A percentile compares a stretch with the other conserved stretches of the same genome.
Evolutionary conservation across 2,329 filamentous ascomycete species (phyloP).

Genomic region (Penicillium sp.): DNA sequence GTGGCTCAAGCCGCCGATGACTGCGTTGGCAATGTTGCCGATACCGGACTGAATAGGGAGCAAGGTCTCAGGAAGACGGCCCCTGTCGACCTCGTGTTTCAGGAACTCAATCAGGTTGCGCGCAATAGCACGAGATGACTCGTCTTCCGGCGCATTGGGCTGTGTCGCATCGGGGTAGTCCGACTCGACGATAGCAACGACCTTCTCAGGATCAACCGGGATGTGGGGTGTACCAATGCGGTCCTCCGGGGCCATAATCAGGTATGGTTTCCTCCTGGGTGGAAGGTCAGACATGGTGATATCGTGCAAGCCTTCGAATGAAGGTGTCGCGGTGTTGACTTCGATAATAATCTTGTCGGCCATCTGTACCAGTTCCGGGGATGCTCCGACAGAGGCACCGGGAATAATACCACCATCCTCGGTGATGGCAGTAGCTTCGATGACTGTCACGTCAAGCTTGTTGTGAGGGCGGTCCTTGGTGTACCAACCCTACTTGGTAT

Average conservation of each 20-base stretch:
- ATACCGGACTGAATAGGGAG: conserved; percentile 83
- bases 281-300: conserved; percentile 86
- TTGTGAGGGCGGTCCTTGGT: conserved; percentile 73
- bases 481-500: conserved; percentile 62
- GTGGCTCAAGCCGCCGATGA: conserved; percentile 75
- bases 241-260: conserved; percentile 81
- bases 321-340: conserved; percentile 81
- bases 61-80: conserved; percentile 70
- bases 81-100: conserved; percentile 77
- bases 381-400: conserved; percentile 79
- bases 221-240: conserved; percentile 79
- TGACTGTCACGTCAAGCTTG: conserved; percentile 75
- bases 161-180: conserved; percentile 75
- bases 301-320: conserved; percentile 83
- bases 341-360: conserved; percentile 91
- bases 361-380: conserved; percentile 82
- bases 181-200: conserved; percentile 79
- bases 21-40: conserved; percentile 89
- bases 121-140: conserved; percentile 67
- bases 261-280: conserved; percentile 75
- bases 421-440: conserved; percentile 82
- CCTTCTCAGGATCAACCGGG: conserved; percentile 77
- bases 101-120: conserved; percentile 77
- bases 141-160: conserved; percentile 74
- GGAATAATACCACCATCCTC: conserved; percentile 86